Evolutionary conservation across 495 filamentous ascomycete species (phyloP).

Genomic region (Aspergillus diversus): DNA sequence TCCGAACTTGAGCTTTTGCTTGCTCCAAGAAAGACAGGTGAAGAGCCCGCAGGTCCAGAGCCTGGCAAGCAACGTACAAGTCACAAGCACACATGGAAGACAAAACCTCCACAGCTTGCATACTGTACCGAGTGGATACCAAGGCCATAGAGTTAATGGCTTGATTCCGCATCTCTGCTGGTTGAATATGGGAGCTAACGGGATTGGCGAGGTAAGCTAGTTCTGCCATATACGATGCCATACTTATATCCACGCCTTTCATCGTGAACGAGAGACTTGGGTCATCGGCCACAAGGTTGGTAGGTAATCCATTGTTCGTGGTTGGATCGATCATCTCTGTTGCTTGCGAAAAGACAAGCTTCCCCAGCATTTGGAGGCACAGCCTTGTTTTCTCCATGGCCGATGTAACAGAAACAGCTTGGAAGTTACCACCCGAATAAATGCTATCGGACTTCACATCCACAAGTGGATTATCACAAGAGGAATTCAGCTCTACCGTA

Average conservation of each 20-base stretch:
- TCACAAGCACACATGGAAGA: constrained; percentile 54
- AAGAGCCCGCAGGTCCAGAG: constrained; percentile 48
- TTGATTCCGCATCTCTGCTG: constrained; percentile 64
- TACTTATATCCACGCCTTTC: constrained; percentile 67
- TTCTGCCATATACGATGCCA: constrained; percentile 66
- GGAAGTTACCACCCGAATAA: constrained; percentile 66
- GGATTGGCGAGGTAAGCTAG: constrained; percentile 56
- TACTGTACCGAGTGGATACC: constrained; percentile 58
- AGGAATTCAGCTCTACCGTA: constrained; percentile 61
- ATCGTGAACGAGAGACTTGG: constrained; percentile 58
- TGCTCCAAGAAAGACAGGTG: constrained; percentile 29
- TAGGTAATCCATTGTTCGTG: constrained; percentile 60
- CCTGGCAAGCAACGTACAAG: constrained; percentile 55
- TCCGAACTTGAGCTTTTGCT: not conserved
- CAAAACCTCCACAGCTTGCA: constrained; percentile 59
- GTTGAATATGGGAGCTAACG: constrained; percentile 56
- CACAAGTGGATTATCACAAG: constrained; percentile 67
- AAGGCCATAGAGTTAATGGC: constrained; percentile 62
- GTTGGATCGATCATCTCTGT: constrained; percentile 62
- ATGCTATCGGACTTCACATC: constrained; percentile 40
- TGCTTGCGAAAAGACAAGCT: constrained; percentile 60
- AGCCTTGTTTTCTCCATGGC: constrained; percentile 65
- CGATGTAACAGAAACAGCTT: constrained; percentile 62
- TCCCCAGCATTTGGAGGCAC: constrained; percentile 60
- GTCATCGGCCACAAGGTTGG: constrained; percentile 63